phyloP scores from a whole-genome alignment of 2,329 filamentous ascomycete species.

The Colletotrichum lentis region DNA sequence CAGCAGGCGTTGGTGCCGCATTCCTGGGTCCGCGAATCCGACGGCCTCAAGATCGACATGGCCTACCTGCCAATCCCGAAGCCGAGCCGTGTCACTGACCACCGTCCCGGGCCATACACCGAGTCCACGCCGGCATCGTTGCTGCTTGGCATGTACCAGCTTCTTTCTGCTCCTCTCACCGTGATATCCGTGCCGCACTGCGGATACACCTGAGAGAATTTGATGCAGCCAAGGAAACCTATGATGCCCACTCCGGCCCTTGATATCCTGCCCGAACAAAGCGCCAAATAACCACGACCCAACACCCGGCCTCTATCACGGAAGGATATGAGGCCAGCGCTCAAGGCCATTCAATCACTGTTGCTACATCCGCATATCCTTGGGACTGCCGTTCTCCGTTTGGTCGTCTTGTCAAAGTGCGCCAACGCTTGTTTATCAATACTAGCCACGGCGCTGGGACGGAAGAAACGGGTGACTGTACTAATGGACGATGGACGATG shows the following conservation, averaged over 20 bases:
- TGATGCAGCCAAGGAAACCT: not conserved
- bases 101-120: slow-evolving; percentile 1
- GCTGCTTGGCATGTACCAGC: slow-evolving; percentile 3
- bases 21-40: not conserved
- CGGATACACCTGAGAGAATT: slow-evolving; percentile 5
- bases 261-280: slow-evolving; percentile 1
- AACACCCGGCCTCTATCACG: not conserved
- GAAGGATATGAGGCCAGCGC: not conserved
- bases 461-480: slow-evolving; percentile 7
- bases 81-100: slow-evolving; percentile 7
- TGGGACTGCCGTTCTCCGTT: not conserved
- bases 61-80: not conserved
- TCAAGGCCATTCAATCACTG: not conserved
- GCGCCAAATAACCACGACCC: slow-evolving; percentile 3
- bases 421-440: not conserved
- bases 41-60: slow-evolving; percentile 12
- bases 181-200: not conserved
- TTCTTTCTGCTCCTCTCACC: not conserved
- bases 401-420: not conserved
- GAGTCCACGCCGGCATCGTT: not conserved
- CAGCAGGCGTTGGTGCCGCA: slow-evolving; percentile 9
- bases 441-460: not conserved
- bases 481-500: slow-evolving; percentile 12
- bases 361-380: not conserved
- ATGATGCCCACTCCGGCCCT: not conserved